Percentiles rank a stretch among this genome's conserved stretches.
Conservation (phyloP, 1,284 basidiomycete genomes). For the Ceratobasidium sp. region DNA sequence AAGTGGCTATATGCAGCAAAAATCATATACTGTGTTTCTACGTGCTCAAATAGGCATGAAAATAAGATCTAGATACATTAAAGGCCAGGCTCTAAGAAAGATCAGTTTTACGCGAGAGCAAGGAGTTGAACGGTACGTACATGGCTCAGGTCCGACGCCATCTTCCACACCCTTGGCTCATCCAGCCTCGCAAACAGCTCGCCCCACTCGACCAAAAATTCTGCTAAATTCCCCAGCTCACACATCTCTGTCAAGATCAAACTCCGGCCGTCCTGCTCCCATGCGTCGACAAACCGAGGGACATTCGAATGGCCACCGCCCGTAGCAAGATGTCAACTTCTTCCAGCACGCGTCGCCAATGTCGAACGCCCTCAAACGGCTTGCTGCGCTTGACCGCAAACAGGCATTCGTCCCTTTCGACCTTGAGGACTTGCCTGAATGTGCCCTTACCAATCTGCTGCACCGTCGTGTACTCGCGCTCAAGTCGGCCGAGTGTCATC, state of each 20-base stretch:
- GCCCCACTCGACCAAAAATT: slow-evolving; percentile 95
- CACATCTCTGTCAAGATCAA: slow-evolving; percentile 97
- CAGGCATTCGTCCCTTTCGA: slow-evolving; percentile 67
- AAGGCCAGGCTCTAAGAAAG: slow-evolving; percentile 81
- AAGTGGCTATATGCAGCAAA: too few species aligned
- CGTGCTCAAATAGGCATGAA: too few species aligned
- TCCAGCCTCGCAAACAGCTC: slow-evolving; percentile 86
- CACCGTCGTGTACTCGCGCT: slow-evolving; percentile 82
- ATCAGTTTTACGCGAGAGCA: slow-evolving; percentile 45
- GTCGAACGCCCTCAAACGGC: slow-evolving; percentile 90
- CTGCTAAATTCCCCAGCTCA: slow-evolving; percentile 89
- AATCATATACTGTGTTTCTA: too few species aligned
- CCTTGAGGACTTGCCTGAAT: slow-evolving; percentile 95
- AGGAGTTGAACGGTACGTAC: slow-evolving; percentile 66
- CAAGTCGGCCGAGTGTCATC: slow-evolving; percentile 74
- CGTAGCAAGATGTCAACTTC: slow-evolving; percentile 87
- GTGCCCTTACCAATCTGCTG: slow-evolving; percentile 92
- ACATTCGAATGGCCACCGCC: slow-evolving; percentile 77
- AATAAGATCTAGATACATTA: slow-evolving; percentile 54
- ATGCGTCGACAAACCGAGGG: slow-evolving; percentile 92
- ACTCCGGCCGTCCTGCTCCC: slow-evolving; percentile 93
- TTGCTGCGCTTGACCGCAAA: slow-evolving; percentile 97
- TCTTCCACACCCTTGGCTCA: slow-evolving; percentile 97
- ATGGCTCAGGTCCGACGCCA: slow-evolving; percentile 89
- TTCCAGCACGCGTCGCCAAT: slow-evolving; percentile 92